phyloP scores from a whole-genome alignment of 2,329 filamentous ascomycete genomes.

The Fusarium camptoceras region DNA sequence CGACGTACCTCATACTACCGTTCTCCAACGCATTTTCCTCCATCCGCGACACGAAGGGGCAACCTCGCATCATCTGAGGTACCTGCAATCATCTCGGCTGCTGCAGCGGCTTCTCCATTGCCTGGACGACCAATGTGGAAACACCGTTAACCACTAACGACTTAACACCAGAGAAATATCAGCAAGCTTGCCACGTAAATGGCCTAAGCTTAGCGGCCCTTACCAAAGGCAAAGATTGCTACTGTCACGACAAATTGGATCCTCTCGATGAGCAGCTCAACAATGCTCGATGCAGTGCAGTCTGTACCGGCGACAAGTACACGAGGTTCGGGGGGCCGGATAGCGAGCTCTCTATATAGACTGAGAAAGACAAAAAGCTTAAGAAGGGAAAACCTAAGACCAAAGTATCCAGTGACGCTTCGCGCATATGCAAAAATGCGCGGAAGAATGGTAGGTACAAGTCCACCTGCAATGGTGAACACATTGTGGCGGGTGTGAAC shows the following conservation, averaged over 20 bases:
- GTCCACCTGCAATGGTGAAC: neutral
- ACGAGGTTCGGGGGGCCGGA: neutral
- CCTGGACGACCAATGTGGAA: neutral
- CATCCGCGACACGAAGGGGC: neutral
- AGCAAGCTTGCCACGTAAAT: neutral
- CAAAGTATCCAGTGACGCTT: neutral
- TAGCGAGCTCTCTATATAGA: neutral
- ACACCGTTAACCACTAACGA: neutral
- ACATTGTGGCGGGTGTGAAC: neutral
- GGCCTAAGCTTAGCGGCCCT: neutral
- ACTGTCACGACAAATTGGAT: neutral
- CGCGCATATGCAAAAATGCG: neutral
- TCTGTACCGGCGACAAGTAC: neutral
- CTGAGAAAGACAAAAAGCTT: neutral
- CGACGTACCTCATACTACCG: neutral
- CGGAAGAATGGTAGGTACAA: neutral
- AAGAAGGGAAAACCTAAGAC: neutral
- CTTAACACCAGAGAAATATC: neutral
- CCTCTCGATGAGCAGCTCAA: neutral
- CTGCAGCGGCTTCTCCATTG: neutral
- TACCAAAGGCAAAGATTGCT: neutral
- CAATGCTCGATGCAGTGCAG: neutral
- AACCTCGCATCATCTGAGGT: neutral
- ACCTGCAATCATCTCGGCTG: neutral
- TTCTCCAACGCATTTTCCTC: neutral